Evolutionary conservation across 176 grass and related monocot genomes (phyloP), one percentile per base, ranked within the genome.

Genomic region (Pharus latifolius): DNA sequence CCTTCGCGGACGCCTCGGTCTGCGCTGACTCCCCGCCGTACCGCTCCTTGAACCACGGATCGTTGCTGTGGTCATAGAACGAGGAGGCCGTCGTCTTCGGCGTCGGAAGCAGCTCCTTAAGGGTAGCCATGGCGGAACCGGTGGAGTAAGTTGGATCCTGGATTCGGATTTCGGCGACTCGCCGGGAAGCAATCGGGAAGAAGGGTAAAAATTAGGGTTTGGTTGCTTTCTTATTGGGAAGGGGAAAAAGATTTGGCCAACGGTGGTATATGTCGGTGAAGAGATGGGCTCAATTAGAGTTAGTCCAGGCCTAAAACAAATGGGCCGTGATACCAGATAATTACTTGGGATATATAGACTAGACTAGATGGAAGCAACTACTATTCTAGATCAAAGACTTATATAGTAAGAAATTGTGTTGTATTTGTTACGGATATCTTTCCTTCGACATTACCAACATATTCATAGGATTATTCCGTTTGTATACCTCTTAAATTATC

Each of bases 31-130:
- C 82, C 37, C 63, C 63, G 23, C 92, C 88, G 45, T 96, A 96
- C 3, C 92, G 82, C 70, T 96, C 92, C 82, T 91, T 91, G 85
- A 91, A 96, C 92, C 92, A 96, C 22, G 88, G 85, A 18, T 96
- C 92, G 59, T 84, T 85, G 58, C 84, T 91, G 82, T 96, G 92
- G 88, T 96, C 92, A 63, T 96, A 96, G 67, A 75, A 83, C 4
- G 85, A 70, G 41, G 84, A 65, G 10, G 67, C 65, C 54, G 70
- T 50, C 3, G 82, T 78, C 61, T 84, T 96, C 28, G 92, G 78
- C 19, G 79, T 15, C 12, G 92, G 88, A 3, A 96, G 88, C n/a
- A 91, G 80, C 29, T 91, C 88, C 79, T 88, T 85, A 26, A 96
- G 92, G 19, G 66, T 65, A 26, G 62, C 88, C 92, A 96, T 96